Base-by-base conservation (phyloP, 2,329 filamentous ascomycete genomes). In the Fusarium anguioides region DNA sequence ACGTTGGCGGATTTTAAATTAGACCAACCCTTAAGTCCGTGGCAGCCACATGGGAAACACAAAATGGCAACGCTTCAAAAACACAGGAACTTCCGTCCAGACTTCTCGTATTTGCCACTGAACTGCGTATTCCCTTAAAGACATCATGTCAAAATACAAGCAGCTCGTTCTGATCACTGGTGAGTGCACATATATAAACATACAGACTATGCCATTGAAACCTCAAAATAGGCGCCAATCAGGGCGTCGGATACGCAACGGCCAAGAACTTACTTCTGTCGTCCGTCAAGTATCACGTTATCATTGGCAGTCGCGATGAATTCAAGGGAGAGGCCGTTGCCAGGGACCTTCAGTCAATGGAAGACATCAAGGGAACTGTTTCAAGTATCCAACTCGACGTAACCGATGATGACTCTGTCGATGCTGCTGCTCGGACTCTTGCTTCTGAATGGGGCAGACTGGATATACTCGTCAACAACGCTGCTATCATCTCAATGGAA, bases 231-330 rank as follows among this genome's bases (percentile, higher is more conserved):
- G 59, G 60, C 45, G 60, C 60, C 51, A 64, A 64, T 11, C 60
- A 58, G 37, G 60, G 60, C 26, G 51, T 64, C 24, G 60, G 60
- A 1, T 64, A 39, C 3, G 60, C 64, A 14, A 64, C 51, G 8
- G 60, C 59, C 23, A 64, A 64, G 14, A 64, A 64, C 4, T 5
- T 64, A 2, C 21, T 58, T 1, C 18, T 64, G 0, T 64, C 59
- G 0, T 64, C 60, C 0, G 59, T 62, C 0, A 20, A 58, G 7
- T 64, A 64, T 3, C 60, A 64, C 50, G 59, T 64, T 4, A 20
- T 64, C 7, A 20, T 64, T 15, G 59, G 60, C 4, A 51, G 60
- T 37, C 59, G 59, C 6, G 35, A 64, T 9, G 50, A 46, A 4
- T 18, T n/a, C 35, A 64, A 58, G 8, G 60, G 60, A 1, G 40